Evolutionary conservation across 1,284 basidiomycete species (phyloP).

Genomic region (Schizopora paradoxa): DNA sequence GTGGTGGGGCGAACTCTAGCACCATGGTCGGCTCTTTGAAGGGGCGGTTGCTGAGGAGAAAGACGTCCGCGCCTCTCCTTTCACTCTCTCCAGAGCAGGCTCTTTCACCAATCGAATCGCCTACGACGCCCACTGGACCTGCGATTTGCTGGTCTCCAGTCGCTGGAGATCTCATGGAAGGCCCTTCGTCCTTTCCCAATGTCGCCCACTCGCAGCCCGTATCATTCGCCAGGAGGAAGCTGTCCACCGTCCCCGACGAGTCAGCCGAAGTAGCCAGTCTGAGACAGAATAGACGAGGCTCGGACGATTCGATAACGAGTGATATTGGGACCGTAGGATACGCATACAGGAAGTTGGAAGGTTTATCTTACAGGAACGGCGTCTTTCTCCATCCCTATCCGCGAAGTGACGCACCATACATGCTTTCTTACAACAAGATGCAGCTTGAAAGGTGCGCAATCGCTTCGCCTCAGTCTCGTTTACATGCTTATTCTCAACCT

Average conservation of each 20-base stretch:
- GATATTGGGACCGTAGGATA: conserved; percentile 8
- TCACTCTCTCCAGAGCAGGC: conserved; percentile 1
- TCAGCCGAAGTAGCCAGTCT: too few relatives aligned
- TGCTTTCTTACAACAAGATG: conserved; percentile 57
- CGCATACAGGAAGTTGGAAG: too few relatives aligned
- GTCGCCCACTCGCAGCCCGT: too few relatives aligned
- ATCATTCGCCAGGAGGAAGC: conserved; percentile 12
- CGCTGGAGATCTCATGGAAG: too few relatives aligned
- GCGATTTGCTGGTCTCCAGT: conserved; percentile 1
- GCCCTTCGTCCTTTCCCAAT: too few relatives aligned
- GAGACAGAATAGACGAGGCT: not conserved
- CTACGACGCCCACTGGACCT: conserved; percentile 7
- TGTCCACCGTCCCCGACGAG: conserved; percentile 3
- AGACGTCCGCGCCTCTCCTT: conserved; percentile 14
- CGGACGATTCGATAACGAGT: conserved; percentile 3
- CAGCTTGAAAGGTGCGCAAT: conserved; percentile 52
- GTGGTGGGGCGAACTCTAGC: conserved; percentile 1
- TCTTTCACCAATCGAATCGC: conserved; percentile 2
- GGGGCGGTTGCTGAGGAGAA: conserved; percentile 12
- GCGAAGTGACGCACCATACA: conserved; percentile 46
- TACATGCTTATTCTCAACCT: conserved; percentile 6
- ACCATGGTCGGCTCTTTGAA: conserved; percentile 11
- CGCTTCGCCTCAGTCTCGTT: conserved; percentile 3
- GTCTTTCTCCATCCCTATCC: conserved; percentile 52
- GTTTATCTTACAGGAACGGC: conserved; percentile 23